Evolutionary conservation across 2,329 filamentous ascomycete genomes (phyloP).

Genomic region (Epicoccum nigrum): DNA sequence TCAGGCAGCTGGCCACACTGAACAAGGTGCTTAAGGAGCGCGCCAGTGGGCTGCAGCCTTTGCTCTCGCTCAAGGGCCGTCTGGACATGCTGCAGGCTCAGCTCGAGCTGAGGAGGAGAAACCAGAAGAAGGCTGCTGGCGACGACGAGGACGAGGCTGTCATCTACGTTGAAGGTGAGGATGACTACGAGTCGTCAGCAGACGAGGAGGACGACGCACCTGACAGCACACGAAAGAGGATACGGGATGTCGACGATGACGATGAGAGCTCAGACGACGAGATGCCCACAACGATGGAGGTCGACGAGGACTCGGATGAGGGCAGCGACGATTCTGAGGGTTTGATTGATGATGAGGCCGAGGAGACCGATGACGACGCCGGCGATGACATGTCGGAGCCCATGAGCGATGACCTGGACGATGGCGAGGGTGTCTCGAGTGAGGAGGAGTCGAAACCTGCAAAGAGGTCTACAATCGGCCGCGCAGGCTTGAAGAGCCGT

Average conservation of each 20-base stretch:
- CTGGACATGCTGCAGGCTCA: constrained; percentile 93
- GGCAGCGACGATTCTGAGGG: constrained; percentile 64
- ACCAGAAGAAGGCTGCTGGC: constrained; percentile 65
- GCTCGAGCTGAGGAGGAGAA: constrained; percentile 76
- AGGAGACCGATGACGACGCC: constrained; percentile 54
- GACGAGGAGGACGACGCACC: constrained; percentile 46
- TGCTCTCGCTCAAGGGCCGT: constrained; percentile 91
- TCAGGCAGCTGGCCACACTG: constrained; percentile 77
- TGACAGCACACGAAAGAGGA: constrained; percentile 29
- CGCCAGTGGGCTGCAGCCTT: constrained; percentile 77
- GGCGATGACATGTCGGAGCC: constrained; percentile 56
- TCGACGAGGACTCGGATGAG: constrained; percentile 52
- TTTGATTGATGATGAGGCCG: constrained; percentile 59
- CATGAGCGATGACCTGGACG: constrained; percentile 54
- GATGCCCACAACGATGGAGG: constrained; percentile 58
- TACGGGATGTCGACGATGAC: constrained; percentile 34
- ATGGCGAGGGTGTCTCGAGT: constrained; percentile 51
- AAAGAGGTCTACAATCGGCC: constrained; percentile 42
- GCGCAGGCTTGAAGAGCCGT: constrained; percentile 39
- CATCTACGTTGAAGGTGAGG: constrained; percentile 86
- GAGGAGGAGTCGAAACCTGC: constrained; percentile 49
- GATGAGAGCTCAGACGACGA: constrained; percentile 61
- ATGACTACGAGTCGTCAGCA: constrained; percentile 60
- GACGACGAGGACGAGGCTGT: constrained; percentile 71
- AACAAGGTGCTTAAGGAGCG: constrained; percentile 89